Conservation (phyloP, 305 asterid genomes). For the Rubia peregrina region DNA sequence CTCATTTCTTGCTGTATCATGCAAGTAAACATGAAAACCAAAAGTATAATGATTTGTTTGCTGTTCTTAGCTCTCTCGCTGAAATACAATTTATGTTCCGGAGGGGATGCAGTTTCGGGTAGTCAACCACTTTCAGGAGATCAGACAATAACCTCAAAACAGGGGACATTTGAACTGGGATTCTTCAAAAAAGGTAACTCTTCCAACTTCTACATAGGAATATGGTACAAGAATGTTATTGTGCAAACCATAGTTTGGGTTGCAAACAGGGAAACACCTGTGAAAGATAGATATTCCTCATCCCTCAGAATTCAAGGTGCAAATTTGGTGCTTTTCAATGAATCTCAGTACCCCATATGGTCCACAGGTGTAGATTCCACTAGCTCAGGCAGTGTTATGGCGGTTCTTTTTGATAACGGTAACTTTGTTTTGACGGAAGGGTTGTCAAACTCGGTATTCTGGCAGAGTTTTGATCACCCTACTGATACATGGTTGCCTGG, state of each 20-base stretch:
- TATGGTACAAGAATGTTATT: background rate
- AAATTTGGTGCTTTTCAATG: background rate
- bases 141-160: background rate
- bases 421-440: background rate
- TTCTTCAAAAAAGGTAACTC: background rate
- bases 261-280: background rate
- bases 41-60: background rate
- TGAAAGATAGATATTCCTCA: background rate
- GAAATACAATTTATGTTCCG: background rate
- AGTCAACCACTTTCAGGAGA: background rate
- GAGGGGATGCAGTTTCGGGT: background rate
- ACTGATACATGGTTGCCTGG: conserved; percentile 63
- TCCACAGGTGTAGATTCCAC: background rate
- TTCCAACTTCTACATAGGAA: background rate
- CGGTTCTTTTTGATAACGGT: background rate
- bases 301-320: background rate
- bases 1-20: no score
- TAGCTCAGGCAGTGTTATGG: background rate
- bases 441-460: background rate
- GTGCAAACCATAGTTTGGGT: background rate
- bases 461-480: background rate
- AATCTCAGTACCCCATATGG: background rate
- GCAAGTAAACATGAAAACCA: background rate
- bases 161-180: background rate
- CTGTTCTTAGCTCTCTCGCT: background rate